These are phyloP conservation scores for Chamaecrista fasciculata DNA, from an alignment of 306 rosid species.

Conservation along the genomic window DNA sequence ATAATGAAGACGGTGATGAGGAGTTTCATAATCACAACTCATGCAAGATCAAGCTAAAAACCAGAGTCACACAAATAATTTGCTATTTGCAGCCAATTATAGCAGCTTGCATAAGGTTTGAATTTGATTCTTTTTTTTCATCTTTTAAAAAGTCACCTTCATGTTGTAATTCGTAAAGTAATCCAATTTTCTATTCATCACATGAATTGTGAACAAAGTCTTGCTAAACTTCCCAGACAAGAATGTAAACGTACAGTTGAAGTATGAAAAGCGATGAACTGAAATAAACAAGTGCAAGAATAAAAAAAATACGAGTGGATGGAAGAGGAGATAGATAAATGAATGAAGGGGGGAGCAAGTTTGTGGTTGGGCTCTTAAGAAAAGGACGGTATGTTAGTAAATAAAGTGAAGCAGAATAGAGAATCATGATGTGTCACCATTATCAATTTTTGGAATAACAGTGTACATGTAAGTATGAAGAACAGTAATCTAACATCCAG, in stretches of 20 bases:
- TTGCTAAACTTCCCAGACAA: not conserved
- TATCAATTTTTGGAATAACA: not conserved
- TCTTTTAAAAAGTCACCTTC: too few relatives aligned
- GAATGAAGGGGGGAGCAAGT: conserved; percentile 37
- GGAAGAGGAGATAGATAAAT: not conserved
- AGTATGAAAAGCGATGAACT: not conserved
- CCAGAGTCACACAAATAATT: conserved; percentile 2
- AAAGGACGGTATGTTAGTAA: conserved; percentile 4
- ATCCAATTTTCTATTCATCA: not conserved
- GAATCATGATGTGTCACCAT: conserved; percentile 29
- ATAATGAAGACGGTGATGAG: not conserved
- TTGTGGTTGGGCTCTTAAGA: conserved; percentile 23
- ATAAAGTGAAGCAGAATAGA: conserved; percentile 19
- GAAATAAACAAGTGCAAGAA: not conserved
- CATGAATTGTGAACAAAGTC: too few relatives aligned
- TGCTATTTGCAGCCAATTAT: not conserved
- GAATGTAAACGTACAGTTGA: not conserved
- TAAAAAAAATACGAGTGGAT: not conserved
- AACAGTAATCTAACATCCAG: not conserved
- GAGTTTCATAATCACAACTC: not conserved
- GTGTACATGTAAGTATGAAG: too few relatives aligned
- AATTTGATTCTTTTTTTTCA: too few relatives aligned
- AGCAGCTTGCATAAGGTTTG: not conserved
- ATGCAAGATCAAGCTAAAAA: conserved; percentile 17
- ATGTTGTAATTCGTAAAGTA: too few relatives aligned